These are phyloP conservation scores for Pseudomicrostroma phylloplanum DNA, from an alignment of 1,284 basidiomycete species.

Conservation along the genomic window DNA sequence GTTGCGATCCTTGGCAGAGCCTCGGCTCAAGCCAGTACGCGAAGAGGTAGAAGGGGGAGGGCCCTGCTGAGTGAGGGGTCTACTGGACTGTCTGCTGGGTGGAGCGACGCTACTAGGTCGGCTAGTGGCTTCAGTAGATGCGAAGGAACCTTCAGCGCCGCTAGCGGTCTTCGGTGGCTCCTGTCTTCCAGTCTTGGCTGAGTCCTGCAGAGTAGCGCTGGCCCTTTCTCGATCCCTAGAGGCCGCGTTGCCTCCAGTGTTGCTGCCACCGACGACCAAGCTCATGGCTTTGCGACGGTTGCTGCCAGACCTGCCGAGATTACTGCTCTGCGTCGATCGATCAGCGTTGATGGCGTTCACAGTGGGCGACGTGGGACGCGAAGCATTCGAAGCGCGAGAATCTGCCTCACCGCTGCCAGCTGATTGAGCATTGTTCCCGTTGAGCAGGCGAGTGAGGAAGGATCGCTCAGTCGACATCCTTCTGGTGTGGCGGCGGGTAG, in stretches of 20 bases:
- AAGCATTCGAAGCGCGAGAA: not conserved
- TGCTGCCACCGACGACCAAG: conserved; percentile 30
- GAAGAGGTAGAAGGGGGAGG: not conserved
- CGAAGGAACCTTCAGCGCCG: conserved; percentile 5
- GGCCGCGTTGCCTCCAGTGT: conserved; percentile 17
- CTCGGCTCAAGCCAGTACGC: not conserved
- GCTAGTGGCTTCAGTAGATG: not conserved
- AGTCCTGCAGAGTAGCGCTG: not conserved
- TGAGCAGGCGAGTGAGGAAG: conserved; percentile 34
- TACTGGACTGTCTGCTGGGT: not conserved
- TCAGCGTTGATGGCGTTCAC: no score
- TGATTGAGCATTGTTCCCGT: not conserved
- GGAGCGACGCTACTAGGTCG: conserved; percentile 1
- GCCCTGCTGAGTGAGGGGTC: not conserved
- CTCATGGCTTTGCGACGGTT: conserved; percentile 43
- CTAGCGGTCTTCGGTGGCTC: conserved; percentile 4
- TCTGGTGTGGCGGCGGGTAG: conserved; percentile 29
- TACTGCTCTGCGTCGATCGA: not conserved
- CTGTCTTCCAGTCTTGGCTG: conserved; percentile 19
- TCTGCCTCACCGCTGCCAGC: not conserved
- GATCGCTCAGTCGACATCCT: conserved; percentile 45
- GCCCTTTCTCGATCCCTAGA: conserved; percentile 20
- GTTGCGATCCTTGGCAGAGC: not conserved
- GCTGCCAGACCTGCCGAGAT: conserved; percentile 21
- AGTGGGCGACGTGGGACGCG: no score